Evolutionary conservation across 768 basidiomycete species (phyloP).

Genomic region (Amanita polypyramis): DNA sequence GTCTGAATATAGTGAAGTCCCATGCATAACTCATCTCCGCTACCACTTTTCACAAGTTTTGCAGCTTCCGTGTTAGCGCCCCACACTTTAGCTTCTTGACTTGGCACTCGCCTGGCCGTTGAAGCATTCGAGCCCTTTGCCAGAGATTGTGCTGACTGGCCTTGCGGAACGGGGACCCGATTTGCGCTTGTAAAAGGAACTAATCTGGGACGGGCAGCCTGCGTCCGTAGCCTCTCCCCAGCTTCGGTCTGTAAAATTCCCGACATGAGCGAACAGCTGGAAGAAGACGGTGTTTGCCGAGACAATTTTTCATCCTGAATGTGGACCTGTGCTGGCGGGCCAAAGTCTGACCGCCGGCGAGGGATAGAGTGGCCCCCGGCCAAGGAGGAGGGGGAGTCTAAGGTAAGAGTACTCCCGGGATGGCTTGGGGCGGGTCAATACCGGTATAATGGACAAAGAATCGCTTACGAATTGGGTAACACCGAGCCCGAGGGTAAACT

Average conservation of each 20-base stretch:
- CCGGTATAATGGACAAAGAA: background rate
- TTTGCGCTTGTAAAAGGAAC: slow-evolving; percentile 64
- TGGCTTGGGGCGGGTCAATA: slow-evolving; percentile 18
- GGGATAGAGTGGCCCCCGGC: slow-evolving; percentile 59
- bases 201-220: slow-evolving; percentile 40
- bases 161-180: slow-evolving; percentile 51
- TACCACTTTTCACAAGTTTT: slow-evolving; percentile 23
- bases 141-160: slow-evolving; percentile 23
- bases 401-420: slow-evolving; percentile 38
- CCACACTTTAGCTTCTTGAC: slow-evolving; percentile 56
- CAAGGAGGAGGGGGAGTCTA: slow-evolving; percentile 55
- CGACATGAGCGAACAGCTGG: slow-evolving; percentile 22
- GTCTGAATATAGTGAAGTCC: slow-evolving; percentile 65
- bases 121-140: slow-evolving; percentile 17
- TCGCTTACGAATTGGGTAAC: slow-evolving; percentile 17
- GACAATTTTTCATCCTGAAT: slow-evolving; percentile 24
- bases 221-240: slow-evolving; percentile 14
- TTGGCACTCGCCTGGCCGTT: slow-evolving; percentile 37
- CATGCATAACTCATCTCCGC: slow-evolving; percentile 56
- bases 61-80: slow-evolving; percentile 16
- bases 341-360: slow-evolving; percentile 58
- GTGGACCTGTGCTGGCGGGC: slow-evolving; percentile 36
- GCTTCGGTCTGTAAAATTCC: slow-evolving; percentile 9
- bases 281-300: slow-evolving; percentile 26
- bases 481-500: slow-evolving; percentile 22